Conservation (phyloP, 805 yeast genomes). For the Suhomyces vadensis region DNA sequence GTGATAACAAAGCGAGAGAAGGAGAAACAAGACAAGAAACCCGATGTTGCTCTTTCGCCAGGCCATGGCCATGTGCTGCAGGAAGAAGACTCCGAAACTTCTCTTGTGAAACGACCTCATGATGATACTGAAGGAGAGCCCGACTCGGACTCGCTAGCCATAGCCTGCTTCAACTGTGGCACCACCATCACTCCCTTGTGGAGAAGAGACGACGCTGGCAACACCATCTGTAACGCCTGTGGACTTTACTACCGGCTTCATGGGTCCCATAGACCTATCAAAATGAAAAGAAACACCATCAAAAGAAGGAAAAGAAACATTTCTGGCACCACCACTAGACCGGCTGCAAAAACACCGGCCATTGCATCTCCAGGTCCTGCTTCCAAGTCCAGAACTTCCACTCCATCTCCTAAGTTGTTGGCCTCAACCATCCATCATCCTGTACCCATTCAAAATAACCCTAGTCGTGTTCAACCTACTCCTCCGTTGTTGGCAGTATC, state of each 20-base stretch:
- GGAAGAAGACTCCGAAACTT: conserved; percentile 1
- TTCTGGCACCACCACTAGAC: neutral
- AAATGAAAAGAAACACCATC: conserved; percentile 70
- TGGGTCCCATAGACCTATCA: conserved; percentile 74
- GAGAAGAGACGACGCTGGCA: conserved; percentile 81
- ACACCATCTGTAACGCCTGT: conserved; percentile 87
- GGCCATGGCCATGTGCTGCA: too few relatives aligned
- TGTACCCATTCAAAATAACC: neutral
- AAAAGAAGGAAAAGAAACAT: conserved; percentile 65
- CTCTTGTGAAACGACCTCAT: neutral
- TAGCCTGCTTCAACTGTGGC: conserved; percentile 81
- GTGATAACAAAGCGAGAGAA: conserved; percentile 33
- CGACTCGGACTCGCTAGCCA: conserved; percentile 51
- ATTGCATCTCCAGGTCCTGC: neutral
- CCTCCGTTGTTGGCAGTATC: neutral
- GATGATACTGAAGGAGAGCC: conserved; percentile 10
- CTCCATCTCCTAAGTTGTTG: neutral
- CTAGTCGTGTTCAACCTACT: neutral
- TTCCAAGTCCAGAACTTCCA: neutral
- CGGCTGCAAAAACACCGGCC: neutral
- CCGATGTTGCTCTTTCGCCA: neutral
- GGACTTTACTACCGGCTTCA: conserved; percentile 76
- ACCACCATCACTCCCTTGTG: conserved; percentile 86
- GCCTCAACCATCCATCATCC: neutral
- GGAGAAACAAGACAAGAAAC: neutral